These are phyloP conservation scores for Umbilicus rupestris DNA, from an alignment of 164 flowering plant species.

Conservation along the genomic window DNA sequence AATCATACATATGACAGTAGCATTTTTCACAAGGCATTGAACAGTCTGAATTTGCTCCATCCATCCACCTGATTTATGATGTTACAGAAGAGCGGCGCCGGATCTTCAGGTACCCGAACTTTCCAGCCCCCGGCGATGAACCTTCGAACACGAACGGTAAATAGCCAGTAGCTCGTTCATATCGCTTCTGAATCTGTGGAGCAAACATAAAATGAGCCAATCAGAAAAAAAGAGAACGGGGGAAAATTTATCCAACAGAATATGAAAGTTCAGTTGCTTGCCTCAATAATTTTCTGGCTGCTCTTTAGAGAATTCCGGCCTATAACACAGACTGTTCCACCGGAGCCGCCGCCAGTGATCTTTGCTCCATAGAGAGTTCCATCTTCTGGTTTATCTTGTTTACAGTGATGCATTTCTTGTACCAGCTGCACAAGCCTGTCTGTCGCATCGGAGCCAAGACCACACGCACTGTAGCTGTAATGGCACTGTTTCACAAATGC, in stretches of 20 bases:
- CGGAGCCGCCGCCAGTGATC: slow-evolving; percentile 96
- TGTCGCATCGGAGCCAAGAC: slow-evolving; percentile 96
- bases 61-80: not conserved
- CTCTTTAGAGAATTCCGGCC: slow-evolving; percentile 64
- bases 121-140: slow-evolving; percentile 97
- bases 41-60: not conserved
- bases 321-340: slow-evolving; percentile 83
- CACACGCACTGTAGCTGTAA: slow-evolving; percentile 85
- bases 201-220: no score
- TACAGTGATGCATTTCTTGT: slow-evolving; percentile 77
- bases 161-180: slow-evolving; percentile 78
- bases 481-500: slow-evolving; percentile 60
- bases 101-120: slow-evolving; percentile 72
- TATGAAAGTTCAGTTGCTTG: slow-evolving; percentile 21
- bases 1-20: no score
- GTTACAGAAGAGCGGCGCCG: slow-evolving; percentile 32
- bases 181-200: slow-evolving; percentile 71
- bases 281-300: slow-evolving; percentile 83
- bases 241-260: no score
- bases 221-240: no score
- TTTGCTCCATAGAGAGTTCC: slow-evolving; percentile 87
- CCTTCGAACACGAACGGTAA: slow-evolving; percentile 80
- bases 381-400: slow-evolving; percentile 40
- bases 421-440: slow-evolving; percentile 84
- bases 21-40: no score